Base-by-base conservation (phyloP, 192 early-diverging fungal species). In the Coemansia sp. region DNA sequence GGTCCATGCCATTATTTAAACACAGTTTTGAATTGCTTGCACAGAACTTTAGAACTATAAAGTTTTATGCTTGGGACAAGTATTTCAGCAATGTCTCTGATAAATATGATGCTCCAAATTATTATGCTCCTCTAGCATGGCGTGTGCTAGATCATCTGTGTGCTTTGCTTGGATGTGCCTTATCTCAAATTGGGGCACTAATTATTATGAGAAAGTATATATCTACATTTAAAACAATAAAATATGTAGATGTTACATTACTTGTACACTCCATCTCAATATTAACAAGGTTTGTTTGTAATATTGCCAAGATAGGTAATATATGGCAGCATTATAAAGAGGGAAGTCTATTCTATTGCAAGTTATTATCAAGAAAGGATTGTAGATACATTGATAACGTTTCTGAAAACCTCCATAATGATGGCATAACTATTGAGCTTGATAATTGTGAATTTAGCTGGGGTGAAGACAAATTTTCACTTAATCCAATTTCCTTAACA, bases 41-140 rank as follows among this genome's bases (percentile, higher is more conserved):
- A 79, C 84, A 1, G 36, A 87, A 84, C 4, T 81, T 91, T 54
- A 80, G 83, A 45, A 82, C 87, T 17, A 88, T 91, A 66, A 91
- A 91, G 68, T 85, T 87, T 39, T 89, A 88, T 64, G 85, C 85
- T 28, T 90, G 86, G 86, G 84, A 85, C 41, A 37, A 71, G 4
- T 64, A 72, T 56, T 69, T 71, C 7, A 61, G 74, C 39, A 36
- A 48, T 5, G 22, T 45, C 71, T 22, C 61, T 66, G 17, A 61
- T 62, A n/a, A 18, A 68, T 17, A 64, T 81, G n/a, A 59, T 1
- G 35, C 78, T 59, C 37, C 54, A 60, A 15, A 59, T 68, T 20
- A 22, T 45, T n/a, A 45, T 52, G 14, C n/a, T 11, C n/a, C 61
- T 68, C 20, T 18, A 57, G 3, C 43, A 12, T 32, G 1, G 39